Evolutionary conservation across 495 filamentous ascomycete genomes (phyloP).

Genomic region (Aspergillus affinis): DNA sequence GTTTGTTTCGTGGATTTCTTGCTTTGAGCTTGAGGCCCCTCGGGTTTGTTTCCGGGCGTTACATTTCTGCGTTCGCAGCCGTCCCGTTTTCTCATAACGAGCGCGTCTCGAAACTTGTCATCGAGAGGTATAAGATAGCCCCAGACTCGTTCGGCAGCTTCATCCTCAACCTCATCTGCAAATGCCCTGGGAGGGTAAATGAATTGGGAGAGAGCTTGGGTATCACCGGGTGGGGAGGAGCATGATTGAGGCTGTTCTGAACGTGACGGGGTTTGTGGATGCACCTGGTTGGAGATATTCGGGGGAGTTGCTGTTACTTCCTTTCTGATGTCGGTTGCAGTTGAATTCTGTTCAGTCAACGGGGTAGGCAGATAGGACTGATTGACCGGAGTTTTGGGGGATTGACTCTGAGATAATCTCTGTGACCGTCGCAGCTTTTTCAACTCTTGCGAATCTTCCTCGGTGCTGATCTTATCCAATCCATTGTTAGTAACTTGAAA

Average conservation of each 20-base stretch:
- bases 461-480: slow-evolving; percentile 34
- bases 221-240: slow-evolving; percentile 65
- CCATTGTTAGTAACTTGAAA: slow-evolving; percentile 15
- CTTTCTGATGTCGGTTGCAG: slow-evolving; percentile 62
- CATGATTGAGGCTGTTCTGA: slow-evolving; percentile 64
- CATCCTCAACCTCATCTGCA: slow-evolving; percentile 79
- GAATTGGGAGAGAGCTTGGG: slow-evolving; percentile 74
- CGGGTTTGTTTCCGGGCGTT: slow-evolving; percentile 35
- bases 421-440: slow-evolving; percentile 56
- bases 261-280: slow-evolving; percentile 50
- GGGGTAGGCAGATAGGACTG: slow-evolving; percentile 80
- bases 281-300: slow-evolving; percentile 58
- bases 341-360: slow-evolving; percentile 66
- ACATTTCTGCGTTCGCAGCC: slow-evolving; percentile 58
- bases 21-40: slow-evolving; percentile 25
- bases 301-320: slow-evolving; percentile 73
- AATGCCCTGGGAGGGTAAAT: slow-evolving; percentile 70
- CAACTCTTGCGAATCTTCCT: slow-evolving; percentile 40
- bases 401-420: slow-evolving; percentile 52
- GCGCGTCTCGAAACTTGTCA: slow-evolving; percentile 60
- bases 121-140: slow-evolving; percentile 88
- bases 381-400: slow-evolving; percentile 58
- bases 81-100: slow-evolving; percentile 70
- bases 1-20: slow-evolving; percentile 24
- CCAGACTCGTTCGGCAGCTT: slow-evolving; percentile 84